These are phyloP conservation scores for Picea abies DNA, from an alignment of 83 land plant species.

Conservation along the genomic window DNA sequence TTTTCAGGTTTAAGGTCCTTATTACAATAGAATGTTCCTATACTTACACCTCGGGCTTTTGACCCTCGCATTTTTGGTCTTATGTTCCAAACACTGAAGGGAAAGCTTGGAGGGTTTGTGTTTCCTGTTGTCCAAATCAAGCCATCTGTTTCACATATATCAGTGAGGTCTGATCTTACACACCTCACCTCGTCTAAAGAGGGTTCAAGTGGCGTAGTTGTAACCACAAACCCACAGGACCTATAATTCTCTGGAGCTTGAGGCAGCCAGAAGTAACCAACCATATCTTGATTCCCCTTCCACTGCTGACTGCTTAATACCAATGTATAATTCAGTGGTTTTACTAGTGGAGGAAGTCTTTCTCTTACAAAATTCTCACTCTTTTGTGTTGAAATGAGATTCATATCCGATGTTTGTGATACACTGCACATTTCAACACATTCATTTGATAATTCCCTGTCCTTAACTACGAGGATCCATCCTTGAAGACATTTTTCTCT, in stretches of 20 bases:
- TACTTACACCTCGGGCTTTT: constrained; percentile 29
- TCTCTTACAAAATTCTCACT: too few relatives aligned
- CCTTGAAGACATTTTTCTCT: background rate
- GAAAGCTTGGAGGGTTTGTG: background rate
- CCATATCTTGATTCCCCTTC: too few relatives aligned
- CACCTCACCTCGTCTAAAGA: constrained; percentile 47
- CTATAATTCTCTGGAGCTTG: too few relatives aligned
- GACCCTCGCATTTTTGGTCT: constrained; percentile 32
- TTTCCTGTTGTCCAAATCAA: constrained; percentile 39
- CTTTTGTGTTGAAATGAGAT: too few relatives aligned
- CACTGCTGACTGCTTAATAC: too few relatives aligned
- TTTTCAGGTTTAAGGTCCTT: background rate
- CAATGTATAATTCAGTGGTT: too few relatives aligned
- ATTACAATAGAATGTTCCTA: constrained; percentile 33
- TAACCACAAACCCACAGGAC: constrained; percentile 46
- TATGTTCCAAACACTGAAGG: constrained; percentile 29
- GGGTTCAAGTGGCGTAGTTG: constrained; percentile 55
- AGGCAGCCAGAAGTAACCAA: too few relatives aligned
- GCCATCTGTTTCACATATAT: constrained; percentile 28
- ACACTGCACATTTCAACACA: too few relatives aligned
- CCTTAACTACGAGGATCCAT: background rate
- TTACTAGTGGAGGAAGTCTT: too few relatives aligned
- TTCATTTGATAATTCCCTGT: background rate
- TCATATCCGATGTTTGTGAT: too few relatives aligned
- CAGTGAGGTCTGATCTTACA: constrained; percentile 64